Conservation (phyloP, 768 basidiomycete species). For the Leccinum barrowsii region DNA sequence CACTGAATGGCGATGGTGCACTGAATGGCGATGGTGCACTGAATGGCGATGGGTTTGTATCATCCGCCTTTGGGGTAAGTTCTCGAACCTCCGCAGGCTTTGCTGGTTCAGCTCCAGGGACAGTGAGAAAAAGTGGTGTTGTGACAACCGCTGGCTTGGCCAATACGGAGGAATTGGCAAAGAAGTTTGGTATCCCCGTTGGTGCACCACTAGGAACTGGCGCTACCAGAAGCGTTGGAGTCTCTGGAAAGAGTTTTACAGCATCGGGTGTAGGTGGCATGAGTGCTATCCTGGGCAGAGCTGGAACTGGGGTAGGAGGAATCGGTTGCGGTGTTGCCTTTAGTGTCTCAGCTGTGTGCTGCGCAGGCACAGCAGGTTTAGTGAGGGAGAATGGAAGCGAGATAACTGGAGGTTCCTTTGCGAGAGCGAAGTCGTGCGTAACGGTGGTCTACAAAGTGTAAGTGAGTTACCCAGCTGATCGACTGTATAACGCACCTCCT, state of each 20-base stretch:
- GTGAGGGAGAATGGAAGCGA: conserved; percentile 63
- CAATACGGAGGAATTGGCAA: conserved; percentile 48
- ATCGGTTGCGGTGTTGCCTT: conserved; percentile 14
- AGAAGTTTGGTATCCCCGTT: conserved; percentile 57
- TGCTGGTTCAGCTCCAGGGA: conserved; percentile 10
- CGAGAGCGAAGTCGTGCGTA: conserved; percentile 38
- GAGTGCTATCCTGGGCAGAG: conserved; percentile 22
- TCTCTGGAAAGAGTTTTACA: conserved; percentile 15
- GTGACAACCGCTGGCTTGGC: conserved; percentile 33
- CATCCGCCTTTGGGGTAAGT: conserved; percentile 4
- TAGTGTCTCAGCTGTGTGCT: conserved; percentile 9
- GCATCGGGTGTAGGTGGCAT: conserved; percentile 27
- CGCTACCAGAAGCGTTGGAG: not conserved
- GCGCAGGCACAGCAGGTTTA: conserved; percentile 27
- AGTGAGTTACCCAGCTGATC: not conserved
- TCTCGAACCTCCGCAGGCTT: conserved; percentile 4
- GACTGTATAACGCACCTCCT: conserved; percentile 42
- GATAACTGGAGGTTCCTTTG: conserved; percentile 65
- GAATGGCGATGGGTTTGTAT: conserved; percentile 11
- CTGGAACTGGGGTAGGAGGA: conserved; percentile 10
- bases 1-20: conserved; percentile 7
- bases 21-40: conserved; percentile 7
- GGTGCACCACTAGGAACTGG: conserved; percentile 1
- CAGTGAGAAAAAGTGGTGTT: conserved; percentile 20
- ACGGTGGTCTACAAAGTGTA: conserved; percentile 31